phyloP scores from a whole-genome alignment of 176 grass and related monocot genomes.

The Ananas comosus region DNA sequence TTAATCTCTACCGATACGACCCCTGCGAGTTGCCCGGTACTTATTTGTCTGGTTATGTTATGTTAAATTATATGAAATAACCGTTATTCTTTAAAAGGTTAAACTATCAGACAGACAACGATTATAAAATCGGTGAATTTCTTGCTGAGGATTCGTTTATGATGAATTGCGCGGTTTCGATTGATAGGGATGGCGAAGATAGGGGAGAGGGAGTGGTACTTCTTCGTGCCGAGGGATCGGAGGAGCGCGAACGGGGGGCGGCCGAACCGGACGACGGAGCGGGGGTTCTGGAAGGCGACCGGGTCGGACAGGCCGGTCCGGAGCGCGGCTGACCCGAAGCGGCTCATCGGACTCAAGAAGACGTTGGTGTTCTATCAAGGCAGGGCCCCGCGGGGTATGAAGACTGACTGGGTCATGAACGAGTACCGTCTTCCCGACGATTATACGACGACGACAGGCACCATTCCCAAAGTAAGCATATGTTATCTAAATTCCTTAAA shows the following conservation, averaged over 20 bases:
- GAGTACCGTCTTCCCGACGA: slow-evolving; percentile 68
- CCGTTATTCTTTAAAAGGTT: too few species aligned
- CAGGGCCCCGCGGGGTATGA: slow-evolving; percentile 56
- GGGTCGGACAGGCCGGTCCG: slow-evolving; percentile 57
- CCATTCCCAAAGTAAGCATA: slow-evolving; percentile 24
- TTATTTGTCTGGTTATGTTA: background rate
- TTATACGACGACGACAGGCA: background rate
- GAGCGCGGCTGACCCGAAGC: slow-evolving; percentile 29
- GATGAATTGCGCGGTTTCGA: background rate
- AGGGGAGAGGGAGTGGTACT: slow-evolving; percentile 96
- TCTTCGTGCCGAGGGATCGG: slow-evolving; percentile 72
- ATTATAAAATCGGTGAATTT: too few species aligned
- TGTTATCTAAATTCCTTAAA: background rate
- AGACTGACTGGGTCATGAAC: slow-evolving; percentile 95
- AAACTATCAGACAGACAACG: too few species aligned
- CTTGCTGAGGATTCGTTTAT: too few species aligned
- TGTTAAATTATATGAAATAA: too few species aligned
- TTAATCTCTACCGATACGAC: slow-evolving; percentile 79
- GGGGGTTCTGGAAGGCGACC: slow-evolving; percentile 91
- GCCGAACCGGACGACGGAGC: slow-evolving; percentile 77
- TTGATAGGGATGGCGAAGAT: slow-evolving; percentile 55
- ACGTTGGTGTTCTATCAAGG: slow-evolving; percentile 89
- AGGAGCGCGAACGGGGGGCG: slow-evolving; percentile 49
- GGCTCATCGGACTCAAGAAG: slow-evolving; percentile 79
- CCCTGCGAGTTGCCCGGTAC: slow-evolving; percentile 84